These are phyloP conservation scores for Allium sativum DNA, from an alignment of 106 monocot species.

Conservation along the genomic window DNA sequence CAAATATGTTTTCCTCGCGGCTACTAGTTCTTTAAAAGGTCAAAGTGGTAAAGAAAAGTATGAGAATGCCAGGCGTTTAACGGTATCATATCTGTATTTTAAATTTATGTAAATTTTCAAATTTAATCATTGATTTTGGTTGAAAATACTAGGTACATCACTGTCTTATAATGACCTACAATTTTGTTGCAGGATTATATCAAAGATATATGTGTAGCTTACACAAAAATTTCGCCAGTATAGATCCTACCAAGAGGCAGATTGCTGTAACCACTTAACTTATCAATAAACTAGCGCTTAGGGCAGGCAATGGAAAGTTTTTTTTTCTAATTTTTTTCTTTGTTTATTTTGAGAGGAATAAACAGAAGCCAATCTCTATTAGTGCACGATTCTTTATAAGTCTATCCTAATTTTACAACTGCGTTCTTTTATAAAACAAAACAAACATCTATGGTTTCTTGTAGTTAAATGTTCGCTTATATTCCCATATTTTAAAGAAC, in stretches of 20 bases:
- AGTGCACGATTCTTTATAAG: too few relatives aligned
- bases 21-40: slow-evolving; percentile 85
- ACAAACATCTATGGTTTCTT: neutral
- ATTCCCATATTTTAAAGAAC: neutral
- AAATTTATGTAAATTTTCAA: too few relatives aligned
- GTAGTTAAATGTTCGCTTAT: neutral
- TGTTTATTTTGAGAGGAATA: neutral
- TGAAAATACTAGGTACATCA: neutral
- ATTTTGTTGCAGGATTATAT: slow-evolving; percentile 61
- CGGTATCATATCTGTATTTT: slow-evolving; percentile 29
- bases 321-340: slow-evolving; percentile 2
- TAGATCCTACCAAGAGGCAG: slow-evolving; percentile 66
- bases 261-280: slow-evolving; percentile 87
- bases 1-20: slow-evolving; percentile 96
- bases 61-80: slow-evolving; percentile 82
- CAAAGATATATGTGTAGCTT: slow-evolving; percentile 55
- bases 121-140: neutral
- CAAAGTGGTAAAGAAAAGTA: slow-evolving; percentile 98
- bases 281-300: slow-evolving; percentile 60
- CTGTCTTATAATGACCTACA: neutral
- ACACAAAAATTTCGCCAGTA: slow-evolving; percentile 75
- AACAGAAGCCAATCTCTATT: too few relatives aligned
- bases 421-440: neutral
- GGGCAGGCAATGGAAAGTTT: slow-evolving; percentile 93
- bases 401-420: neutral